These are phyloP conservation scores for Moelleriella libera DNA, from an alignment of 2,329 filamentous ascomycete genomes.

Conservation along the genomic window DNA sequence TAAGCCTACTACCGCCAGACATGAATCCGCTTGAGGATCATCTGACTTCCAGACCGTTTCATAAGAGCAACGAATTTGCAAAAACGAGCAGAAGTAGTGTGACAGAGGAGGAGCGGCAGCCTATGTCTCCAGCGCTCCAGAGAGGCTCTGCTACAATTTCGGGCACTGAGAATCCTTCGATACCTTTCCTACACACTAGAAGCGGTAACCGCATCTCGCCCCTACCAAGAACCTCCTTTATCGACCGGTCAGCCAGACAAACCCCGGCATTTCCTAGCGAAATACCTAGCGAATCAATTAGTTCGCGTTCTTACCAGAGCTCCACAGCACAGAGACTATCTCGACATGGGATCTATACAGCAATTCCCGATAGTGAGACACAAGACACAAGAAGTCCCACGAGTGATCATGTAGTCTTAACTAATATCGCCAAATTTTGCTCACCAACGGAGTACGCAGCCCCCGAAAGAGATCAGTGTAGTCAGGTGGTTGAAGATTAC, in stretches of 20 bases:
- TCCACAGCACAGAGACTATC: constrained; percentile 24
- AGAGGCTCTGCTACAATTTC: constrained; percentile 28
- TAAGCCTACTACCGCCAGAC: constrained; percentile 71
- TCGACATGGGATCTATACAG: constrained; percentile 12
- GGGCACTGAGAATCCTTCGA: constrained; percentile 34
- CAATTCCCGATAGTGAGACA: not conserved
- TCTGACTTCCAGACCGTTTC: constrained; percentile 54
- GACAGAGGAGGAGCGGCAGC: constrained; percentile 45
- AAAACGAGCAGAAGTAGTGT: constrained; percentile 29
- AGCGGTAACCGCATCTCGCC: constrained; percentile 44
- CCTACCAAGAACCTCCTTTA: constrained; percentile 36
- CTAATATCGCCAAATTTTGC: too few species aligned
- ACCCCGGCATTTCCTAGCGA: constrained; percentile 33
- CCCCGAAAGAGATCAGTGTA: too few species aligned
- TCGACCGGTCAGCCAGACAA: constrained; percentile 40
- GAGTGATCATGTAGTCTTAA: too few species aligned
- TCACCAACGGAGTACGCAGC: too few species aligned
- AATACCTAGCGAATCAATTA: constrained; percentile 27
- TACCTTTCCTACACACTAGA: constrained; percentile 74
- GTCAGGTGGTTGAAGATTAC: too few species aligned
- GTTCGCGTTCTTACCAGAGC: constrained; percentile 31
- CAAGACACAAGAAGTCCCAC: not conserved
- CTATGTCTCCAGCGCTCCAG: constrained; percentile 20
- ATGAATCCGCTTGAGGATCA: constrained; percentile 90
- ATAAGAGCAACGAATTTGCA: constrained; percentile 62